phyloP scores from a whole-genome alignment of 148 eudicot genomes.

The Vaccinium corymbosum region DNA sequence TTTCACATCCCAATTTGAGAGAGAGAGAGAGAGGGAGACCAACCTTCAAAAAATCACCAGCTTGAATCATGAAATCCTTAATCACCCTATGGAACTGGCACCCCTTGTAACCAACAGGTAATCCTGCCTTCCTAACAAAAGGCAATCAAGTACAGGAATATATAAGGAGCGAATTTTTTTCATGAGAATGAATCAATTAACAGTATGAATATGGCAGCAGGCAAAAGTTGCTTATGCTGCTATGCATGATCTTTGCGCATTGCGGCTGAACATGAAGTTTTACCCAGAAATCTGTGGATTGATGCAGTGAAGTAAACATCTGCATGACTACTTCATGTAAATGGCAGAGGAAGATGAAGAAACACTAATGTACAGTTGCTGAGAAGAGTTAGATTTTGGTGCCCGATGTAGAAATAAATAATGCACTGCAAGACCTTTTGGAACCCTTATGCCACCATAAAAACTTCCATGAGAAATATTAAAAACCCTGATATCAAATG shows the following conservation, averaged over 20 bases:
- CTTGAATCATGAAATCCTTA: constrained; percentile 95
- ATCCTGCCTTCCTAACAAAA: constrained; percentile 73
- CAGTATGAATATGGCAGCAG: not conserved
- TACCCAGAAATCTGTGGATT: not conserved
- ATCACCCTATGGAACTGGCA: constrained; percentile 95
- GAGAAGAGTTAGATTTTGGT: not conserved
- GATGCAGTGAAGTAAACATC: not conserved
- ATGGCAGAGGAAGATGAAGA: not conserved
- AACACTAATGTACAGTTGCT: not conserved
- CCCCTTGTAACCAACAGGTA: constrained; percentile 95
- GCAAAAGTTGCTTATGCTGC: not conserved
- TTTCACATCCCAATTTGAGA: not conserved
- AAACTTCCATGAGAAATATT: not conserved
- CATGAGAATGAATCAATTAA: not conserved
- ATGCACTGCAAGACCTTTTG: not conserved
- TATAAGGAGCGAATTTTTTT: not conserved
- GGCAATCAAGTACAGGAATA: constrained; percentile 13
- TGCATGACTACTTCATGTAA: not conserved
- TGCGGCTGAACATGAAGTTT: not conserved
- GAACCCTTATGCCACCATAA: not conserved
- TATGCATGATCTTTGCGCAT: not conserved
- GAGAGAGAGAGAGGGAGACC: constrained; percentile 15
- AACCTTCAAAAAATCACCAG: constrained; percentile 93
- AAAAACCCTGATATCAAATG: not conserved
- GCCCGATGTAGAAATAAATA: not conserved